phyloP scores from a whole-genome alignment of 495 filamentous ascomycete genomes.

The Penicillium paradoxum region DNA sequence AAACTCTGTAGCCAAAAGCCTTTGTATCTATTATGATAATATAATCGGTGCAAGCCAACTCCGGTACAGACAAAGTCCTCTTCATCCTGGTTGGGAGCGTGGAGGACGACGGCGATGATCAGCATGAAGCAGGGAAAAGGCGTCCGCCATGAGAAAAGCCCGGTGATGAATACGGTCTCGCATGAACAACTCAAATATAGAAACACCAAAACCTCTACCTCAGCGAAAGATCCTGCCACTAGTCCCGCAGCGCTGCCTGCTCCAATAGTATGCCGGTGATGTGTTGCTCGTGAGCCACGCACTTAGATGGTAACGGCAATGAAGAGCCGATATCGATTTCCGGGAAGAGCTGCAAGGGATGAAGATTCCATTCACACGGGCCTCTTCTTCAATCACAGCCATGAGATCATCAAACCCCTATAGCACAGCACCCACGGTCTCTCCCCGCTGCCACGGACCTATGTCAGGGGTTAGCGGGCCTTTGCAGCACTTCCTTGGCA shows the following conservation, averaged over 20 bases:
- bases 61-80: constrained; percentile 20
- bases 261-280: constrained; percentile 44
- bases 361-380: no score
- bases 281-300: constrained; percentile 48
- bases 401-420: no score
- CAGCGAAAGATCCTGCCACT: constrained; percentile 46
- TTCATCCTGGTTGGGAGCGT: constrained; percentile 39
- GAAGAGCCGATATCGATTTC: no score
- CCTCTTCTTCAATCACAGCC: no score
- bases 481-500: no score
- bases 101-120: constrained; percentile 46
- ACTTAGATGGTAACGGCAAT: constrained; percentile 37
- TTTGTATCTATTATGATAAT: constrained; percentile 48
- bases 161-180: constrained; percentile 51
- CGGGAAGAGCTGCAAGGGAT: no score
- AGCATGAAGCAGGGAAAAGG: constrained; percentile 45
- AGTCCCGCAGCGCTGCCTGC: constrained; percentile 39
- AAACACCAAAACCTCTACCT: constrained; percentile 44
- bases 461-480: no score
- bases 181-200: constrained; percentile 41
- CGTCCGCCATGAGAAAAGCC: constrained; percentile 49
- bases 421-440: no score
- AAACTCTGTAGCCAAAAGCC: constrained; percentile 44
- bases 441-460: no score
- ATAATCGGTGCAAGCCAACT: constrained; percentile 38